Conservation (phyloP, 2,329 filamentous ascomycete species). For the Sclerotinia subarctica region DNA sequence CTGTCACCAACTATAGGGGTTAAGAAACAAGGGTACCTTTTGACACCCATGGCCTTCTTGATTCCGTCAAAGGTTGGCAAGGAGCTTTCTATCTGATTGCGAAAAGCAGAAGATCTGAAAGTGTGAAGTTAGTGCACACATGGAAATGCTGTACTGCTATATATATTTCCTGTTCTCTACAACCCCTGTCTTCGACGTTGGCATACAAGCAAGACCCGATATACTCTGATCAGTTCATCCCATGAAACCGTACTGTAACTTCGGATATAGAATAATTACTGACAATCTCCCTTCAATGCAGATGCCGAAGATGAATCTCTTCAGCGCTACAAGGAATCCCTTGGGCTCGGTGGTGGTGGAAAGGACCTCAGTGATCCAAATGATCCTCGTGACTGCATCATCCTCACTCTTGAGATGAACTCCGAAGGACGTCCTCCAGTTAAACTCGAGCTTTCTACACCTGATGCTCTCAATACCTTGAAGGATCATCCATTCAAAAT, state of each 20-base stretch:
- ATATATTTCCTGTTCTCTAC: not conserved
- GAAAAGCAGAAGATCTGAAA: not conserved
- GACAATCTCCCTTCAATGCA: constrained; percentile 11
- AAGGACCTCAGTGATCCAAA: constrained; percentile 70
- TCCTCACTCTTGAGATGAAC: constrained; percentile 85
- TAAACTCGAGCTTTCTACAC: constrained; percentile 77
- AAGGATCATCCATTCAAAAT: constrained; percentile 95
- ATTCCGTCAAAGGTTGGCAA: not conserved
- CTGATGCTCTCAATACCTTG: constrained; percentile 71
- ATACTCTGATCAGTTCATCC: not conserved
- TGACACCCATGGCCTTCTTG: not conserved
- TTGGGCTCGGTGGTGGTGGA: constrained; percentile 74
- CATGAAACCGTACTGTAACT: too few species aligned
- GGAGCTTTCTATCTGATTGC: not conserved
- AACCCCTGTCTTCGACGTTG: not conserved
- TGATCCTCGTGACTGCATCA: constrained; percentile 89
- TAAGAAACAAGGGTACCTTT: not conserved
- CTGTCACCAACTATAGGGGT: not conserved
- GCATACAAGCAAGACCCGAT: not conserved
- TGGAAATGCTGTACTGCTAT: not conserved
- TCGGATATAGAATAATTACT: not conserved
- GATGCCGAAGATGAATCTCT: constrained; percentile 77
- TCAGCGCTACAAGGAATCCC: constrained; percentile 94
- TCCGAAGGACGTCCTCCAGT: constrained; percentile 79
- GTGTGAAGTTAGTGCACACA: not conserved